A percentile compares a stretch with the other conserved stretches of the same genome.
phyloP scores from a whole-genome alignment of 495 filamentous ascomycete genomes.

The Cercophora sp. region DNA sequence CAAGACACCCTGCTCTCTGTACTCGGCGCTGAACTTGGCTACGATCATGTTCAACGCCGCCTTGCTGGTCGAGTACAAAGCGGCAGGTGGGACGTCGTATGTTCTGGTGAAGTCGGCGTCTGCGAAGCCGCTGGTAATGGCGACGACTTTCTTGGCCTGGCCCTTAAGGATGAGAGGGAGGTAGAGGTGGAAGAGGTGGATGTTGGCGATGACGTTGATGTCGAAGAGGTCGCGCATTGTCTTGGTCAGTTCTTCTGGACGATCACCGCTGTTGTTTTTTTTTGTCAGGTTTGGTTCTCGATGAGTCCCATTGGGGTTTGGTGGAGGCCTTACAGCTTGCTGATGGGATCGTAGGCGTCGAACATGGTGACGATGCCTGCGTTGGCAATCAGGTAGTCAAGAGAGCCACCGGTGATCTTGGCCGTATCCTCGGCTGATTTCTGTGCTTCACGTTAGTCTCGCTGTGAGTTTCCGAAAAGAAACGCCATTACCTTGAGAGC shows the following conservation, averaged over 20 bases:
- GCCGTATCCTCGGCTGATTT: constrained; percentile 26
- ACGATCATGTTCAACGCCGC: constrained; percentile 42
- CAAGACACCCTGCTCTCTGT: constrained; percentile 48
- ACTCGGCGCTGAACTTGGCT: constrained; percentile 47
- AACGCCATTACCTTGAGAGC: constrained; percentile 31
- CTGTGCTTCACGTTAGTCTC: constrained; percentile 7
- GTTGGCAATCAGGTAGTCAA: constrained; percentile 54
- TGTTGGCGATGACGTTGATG: constrained; percentile 46
- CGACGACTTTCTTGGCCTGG: constrained; percentile 51
- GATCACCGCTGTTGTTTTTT: constrained; percentile 21
- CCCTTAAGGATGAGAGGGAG: constrained; percentile 49
- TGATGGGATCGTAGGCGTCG: constrained; percentile 21
- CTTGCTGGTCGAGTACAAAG: constrained; percentile 36
- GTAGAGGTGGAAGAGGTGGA: constrained; percentile 52
- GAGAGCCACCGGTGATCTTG: constrained; percentile 36
- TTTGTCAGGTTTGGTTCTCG: background rate
- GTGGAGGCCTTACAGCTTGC: constrained; percentile 17
- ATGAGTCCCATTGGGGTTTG: background rate
- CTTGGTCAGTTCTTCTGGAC: constrained; percentile 26
- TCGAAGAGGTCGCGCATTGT: constrained; percentile 32
- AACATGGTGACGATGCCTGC: constrained; percentile 31
- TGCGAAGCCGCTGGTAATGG: constrained; percentile 45
- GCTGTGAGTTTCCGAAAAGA: background rate
- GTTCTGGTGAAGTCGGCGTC: constrained; percentile 34
- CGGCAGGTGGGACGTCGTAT: constrained; percentile 20